Percentiles rank a stretch among this genome's conserved stretches.
These are phyloP conservation scores for Ramaria sp. DNA, from an alignment of 768 basidiomycete genomes.

Conservation along the genomic window DNA sequence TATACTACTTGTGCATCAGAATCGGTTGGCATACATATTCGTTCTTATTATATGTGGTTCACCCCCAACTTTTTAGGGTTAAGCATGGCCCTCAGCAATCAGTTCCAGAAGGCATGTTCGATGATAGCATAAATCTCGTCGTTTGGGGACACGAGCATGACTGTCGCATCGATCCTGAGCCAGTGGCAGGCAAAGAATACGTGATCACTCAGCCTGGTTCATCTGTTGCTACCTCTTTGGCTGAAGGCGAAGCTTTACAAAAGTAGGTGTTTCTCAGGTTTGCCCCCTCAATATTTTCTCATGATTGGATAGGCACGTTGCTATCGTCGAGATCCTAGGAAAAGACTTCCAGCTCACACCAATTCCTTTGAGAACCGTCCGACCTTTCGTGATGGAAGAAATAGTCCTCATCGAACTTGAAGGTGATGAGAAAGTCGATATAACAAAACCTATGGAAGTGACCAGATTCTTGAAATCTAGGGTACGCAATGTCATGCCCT, in stretches of 20 bases:
- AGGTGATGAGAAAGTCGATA: conserved; percentile 64
- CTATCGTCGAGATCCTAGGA: conserved; percentile 76
- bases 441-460: conserved; percentile 75
- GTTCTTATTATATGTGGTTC: not conserved
- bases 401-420: conserved; percentile 65
- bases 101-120: conserved; percentile 95
- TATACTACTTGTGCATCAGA: conserved; percentile 87
- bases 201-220: conserved; percentile 92
- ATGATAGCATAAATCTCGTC: conserved; percentile 86
- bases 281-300: not conserved
- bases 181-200: conserved; percentile 86
- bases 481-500: conserved; percentile 26
- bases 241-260: conserved; percentile 84
- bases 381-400: conserved; percentile 89
- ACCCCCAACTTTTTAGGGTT: conserved; percentile 41
- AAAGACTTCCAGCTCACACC: conserved; percentile 82
- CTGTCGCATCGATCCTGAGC: conserved; percentile 83
- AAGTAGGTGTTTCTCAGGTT: conserved; percentile 47
- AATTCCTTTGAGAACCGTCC: conserved; percentile 80
- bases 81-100: conserved; percentile 90
- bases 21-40: conserved; percentile 50
- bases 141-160: conserved; percentile 99
- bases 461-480: conserved; percentile 67
- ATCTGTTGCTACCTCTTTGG: conserved; percentile 86
- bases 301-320: conserved; percentile 61